Evolutionary conservation across 2,329 filamentous ascomycete species (phyloP), one percentile per base, ranked within the genome.

Genomic region (Aspergillus vadensis): DNA sequence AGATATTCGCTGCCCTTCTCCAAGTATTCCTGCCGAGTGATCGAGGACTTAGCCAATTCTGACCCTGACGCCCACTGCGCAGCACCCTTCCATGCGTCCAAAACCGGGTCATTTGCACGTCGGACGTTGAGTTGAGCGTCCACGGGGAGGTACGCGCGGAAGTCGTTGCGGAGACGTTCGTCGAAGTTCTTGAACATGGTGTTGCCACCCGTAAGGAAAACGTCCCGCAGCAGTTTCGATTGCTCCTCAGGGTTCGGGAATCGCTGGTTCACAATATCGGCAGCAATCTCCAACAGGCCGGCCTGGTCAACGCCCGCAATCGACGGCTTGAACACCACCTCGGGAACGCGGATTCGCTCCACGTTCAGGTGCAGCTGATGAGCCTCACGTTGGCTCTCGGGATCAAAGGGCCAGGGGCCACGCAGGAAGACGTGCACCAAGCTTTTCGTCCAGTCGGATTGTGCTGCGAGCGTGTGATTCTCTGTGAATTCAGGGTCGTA

Each of bases 361-460:
- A 99, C 92, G 75, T 99, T 99, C 65, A 99, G 86, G 76, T 99
- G 95, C 55, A 99, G 81, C 77, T 98, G 94, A 75, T 92, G 88
- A 17, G 87, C 86, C 78, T 99, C 86, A 17, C 88, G 86, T 68
- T 95, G 90, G 59, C 88, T 91, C 58, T 92, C 87, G 0, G 88
- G 80, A 67, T 98, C 90, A 66, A 92, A 96, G 0, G 94, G 91
- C 68, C 92, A 90, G 0, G 93, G 91, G 0, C 95, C 95, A 57
- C 92, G 90, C 39, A 91, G 80, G 78, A 97, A 99, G 7, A 92
- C 91, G 77, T 99, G 95, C 17, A 98, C 80, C 52, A 97, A 82
- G 50, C 88, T 91, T 76, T 95, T 96, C 14, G 90, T 96, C 95
- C 95, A 99, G 81, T 98, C 95, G 27, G 88, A 89, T 76, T 97